Conservation (phyloP, 2,329 filamentous ascomycete species). For the Colletotrichum limetticola region DNA sequence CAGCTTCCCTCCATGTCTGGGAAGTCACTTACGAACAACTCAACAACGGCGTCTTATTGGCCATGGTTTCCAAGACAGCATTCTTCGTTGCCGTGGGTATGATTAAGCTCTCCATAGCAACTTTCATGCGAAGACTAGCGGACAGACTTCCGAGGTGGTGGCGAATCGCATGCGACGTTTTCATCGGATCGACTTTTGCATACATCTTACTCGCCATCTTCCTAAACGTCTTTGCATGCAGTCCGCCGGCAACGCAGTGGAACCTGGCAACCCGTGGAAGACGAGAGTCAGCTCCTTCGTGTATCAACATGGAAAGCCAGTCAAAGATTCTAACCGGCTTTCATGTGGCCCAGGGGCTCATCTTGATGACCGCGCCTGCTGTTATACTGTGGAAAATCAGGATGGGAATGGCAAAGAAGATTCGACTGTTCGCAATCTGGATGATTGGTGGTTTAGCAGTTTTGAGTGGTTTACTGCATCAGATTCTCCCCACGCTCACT, state of each 20-base stretch:
- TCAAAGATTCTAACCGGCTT: slow-evolving; percentile 41
- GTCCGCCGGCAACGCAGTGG: slow-evolving; percentile 41
- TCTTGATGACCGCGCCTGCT: slow-evolving; percentile 45
- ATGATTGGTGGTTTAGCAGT: slow-evolving; percentile 43
- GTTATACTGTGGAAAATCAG: slow-evolving; percentile 48
- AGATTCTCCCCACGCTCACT: slow-evolving; percentile 37
- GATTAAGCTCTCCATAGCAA: slow-evolving; percentile 48
- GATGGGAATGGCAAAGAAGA: slow-evolving; percentile 44
- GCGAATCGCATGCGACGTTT: slow-evolving; percentile 44
- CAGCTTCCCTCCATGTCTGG: slow-evolving; percentile 42
- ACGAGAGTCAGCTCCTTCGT: slow-evolving; percentile 36
- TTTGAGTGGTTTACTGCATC: slow-evolving; percentile 44
- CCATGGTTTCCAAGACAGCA: slow-evolving; percentile 37
- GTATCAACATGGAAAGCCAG: slow-evolving; percentile 37
- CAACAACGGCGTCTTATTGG: slow-evolving; percentile 40
- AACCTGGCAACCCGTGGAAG: slow-evolving; percentile 40
- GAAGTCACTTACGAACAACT: slow-evolving; percentile 47
- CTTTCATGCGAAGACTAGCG: slow-evolving; percentile 49
- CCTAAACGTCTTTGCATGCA: slow-evolving; percentile 44
- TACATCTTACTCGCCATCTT: slow-evolving; percentile 45
- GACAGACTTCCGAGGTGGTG: slow-evolving; percentile 42
- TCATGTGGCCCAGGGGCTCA: slow-evolving; percentile 48
- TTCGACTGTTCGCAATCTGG: slow-evolving; percentile 46
- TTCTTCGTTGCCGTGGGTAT: slow-evolving; percentile 46
- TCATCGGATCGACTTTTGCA: slow-evolving; percentile 41